Base-by-base conservation (phyloP, 768 basidiomycete genomes). In the Boletus tomentosulus region DNA sequence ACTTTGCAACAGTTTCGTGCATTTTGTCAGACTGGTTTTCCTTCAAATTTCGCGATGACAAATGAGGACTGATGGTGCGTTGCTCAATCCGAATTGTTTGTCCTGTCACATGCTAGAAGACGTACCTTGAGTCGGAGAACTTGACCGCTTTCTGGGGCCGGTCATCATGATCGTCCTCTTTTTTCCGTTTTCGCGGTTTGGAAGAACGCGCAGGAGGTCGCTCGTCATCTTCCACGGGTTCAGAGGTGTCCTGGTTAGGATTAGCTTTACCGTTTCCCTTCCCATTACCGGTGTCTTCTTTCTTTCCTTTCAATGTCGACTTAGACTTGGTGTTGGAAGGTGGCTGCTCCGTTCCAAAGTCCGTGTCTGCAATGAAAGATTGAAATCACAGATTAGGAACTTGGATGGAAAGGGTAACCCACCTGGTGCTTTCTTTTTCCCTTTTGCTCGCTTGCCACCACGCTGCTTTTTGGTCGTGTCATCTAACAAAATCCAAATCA, bases 21-120 rank as follows among this genome's bases (percentile, higher is more conserved):
- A 52, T 53, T 31, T 19, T 54, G 16, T 56, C 46, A 4, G 51
- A 19, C 28, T 57, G 39, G 39, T 74, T 74, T 46, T 75, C 73
- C 55, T 76, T 74, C n/a, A 68, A 57, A 53, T 68, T 69, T 41
- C 62, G 67, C 35, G 68, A 71, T 1, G 61, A 61, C 9, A 48
- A 43, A n/a, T 55, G 24, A 46, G 46, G 45, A 12, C 67, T 62
- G 38, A 31, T 28, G 2, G 16, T 1, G 13, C 9, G 9, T 25
- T 19, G 1, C 19, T 55, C 46, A 56, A 30, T 1, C 3, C 27
- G 22, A 27, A 35, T 30, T 25, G 13, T 28, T 11, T 8, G 4
- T 12, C 1, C 1, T 28, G 6, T 24, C 10, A 6, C 3, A 48
- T 27, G n/a, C n/a, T 9, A 11, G 37, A 39, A 6, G 25, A 58